Evolutionary conservation across 805 yeast species (phyloP).

Genomic region (Suhomyces kilbournensis): DNA sequence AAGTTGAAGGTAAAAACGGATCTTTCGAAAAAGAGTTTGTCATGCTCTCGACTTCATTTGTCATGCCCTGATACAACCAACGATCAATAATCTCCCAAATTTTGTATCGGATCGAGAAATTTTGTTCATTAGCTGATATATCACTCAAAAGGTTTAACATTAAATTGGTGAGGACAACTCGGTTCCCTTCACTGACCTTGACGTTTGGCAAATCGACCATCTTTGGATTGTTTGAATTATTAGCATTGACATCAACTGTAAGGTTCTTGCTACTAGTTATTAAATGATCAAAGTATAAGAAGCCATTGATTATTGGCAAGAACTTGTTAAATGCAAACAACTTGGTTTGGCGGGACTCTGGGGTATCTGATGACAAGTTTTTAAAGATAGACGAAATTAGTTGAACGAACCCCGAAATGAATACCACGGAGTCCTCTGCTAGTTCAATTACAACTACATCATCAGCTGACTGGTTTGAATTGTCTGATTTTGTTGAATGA

Average conservation of each 20-base stretch:
- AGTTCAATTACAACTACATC: conserved; percentile 48
- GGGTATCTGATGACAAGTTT: conserved; percentile 25
- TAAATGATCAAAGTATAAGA: conserved; percentile 40
- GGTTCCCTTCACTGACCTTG: conserved; percentile 32
- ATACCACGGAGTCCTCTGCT: conserved; percentile 76
- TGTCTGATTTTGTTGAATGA: conserved; percentile 10
- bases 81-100: conserved; percentile 71
- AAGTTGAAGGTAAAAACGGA: conserved; percentile 6
- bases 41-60: background rate
- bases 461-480: conserved; percentile 22
- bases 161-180: conserved; percentile 33
- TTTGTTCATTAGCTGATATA: conserved; percentile 46
- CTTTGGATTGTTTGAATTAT: conserved; percentile 11
- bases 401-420: conserved; percentile 70
- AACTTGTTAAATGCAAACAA: conserved; percentile 30
- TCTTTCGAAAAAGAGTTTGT: conserved; percentile 2
- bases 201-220: conserved; percentile 20
- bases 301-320: conserved; percentile 31
- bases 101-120: conserved; percentile 34
- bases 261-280: conserved; percentile 17
- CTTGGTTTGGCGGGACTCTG: conserved; percentile 20
- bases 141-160: conserved; percentile 48
- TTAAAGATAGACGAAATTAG: conserved; percentile 45
- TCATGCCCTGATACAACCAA: conserved; percentile 53
- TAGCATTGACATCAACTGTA: conserved; percentile 10